A percentile compares a stretch with the other conserved stretches of the same genome.
Evolutionary conservation across 495 filamentous ascomycete species (phyloP).

Genomic region (Aspergillus sclerotioniger): DNA sequence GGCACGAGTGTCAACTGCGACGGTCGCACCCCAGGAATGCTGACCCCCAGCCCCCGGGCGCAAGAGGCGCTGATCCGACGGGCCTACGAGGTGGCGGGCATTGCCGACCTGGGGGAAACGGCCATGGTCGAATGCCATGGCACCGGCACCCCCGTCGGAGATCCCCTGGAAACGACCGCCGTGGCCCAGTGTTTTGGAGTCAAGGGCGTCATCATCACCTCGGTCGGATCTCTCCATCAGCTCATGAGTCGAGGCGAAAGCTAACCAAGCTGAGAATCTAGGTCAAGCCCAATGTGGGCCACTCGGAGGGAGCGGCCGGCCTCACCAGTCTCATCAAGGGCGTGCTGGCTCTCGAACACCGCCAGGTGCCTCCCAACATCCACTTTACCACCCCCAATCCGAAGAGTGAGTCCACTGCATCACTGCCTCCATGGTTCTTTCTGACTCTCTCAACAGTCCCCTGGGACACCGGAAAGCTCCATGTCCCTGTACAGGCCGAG

Average conservation of each 20-base stretch:
- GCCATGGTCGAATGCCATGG: slow-evolving; percentile 32
- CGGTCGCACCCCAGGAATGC: slow-evolving; percentile 28
- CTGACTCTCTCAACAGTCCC: slow-evolving; percentile 6
- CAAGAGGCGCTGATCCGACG: slow-evolving; percentile 36
- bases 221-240: not conserved
- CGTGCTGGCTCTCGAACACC: slow-evolving; percentile 50
- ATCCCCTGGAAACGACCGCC: slow-evolving; percentile 44
- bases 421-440: not conserved
- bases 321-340: slow-evolving; percentile 58
- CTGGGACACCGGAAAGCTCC: slow-evolving; percentile 7
- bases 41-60: slow-evolving; percentile 22
- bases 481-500: slow-evolving; percentile 23
- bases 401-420: slow-evolving; percentile 8
- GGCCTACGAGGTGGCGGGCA: slow-evolving; percentile 31
- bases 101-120: slow-evolving; percentile 23
- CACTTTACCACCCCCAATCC: slow-evolving; percentile 25
- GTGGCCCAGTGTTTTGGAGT: slow-evolving; percentile 42
- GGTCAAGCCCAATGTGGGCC: slow-evolving; percentile 54
- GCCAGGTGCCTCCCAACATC: slow-evolving; percentile 51
- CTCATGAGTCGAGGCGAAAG: not conserved
- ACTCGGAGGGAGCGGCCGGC: slow-evolving; percentile 52
- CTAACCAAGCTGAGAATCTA: not conserved
- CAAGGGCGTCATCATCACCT: slow-evolving; percentile 3
- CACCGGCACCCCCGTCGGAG: slow-evolving; percentile 34
- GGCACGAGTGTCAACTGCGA: slow-evolving; percentile 31